These are phyloP conservation scores for Eimeria sp. DNA, from an alignment of 169 alveolate genomes.

Conservation along the genomic window DNA sequence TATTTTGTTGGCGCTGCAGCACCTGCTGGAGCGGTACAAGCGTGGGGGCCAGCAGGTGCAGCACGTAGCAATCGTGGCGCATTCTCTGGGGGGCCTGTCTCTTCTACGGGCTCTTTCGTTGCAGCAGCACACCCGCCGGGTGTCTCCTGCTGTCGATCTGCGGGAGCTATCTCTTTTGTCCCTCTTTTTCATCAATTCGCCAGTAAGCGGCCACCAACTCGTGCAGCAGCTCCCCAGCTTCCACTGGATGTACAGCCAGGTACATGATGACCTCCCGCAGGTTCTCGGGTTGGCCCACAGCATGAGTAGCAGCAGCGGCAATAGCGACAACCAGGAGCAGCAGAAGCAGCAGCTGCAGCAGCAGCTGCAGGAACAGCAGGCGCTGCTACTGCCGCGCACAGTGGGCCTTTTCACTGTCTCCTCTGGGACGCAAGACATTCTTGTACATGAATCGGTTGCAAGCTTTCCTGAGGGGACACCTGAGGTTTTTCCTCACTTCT, in stretches of 20 bases:
- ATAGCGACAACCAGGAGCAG: not conserved
- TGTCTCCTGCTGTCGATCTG: not conserved
- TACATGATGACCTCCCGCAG: slow-evolving; percentile 11
- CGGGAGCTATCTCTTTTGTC: not conserved
- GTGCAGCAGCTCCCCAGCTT: slow-evolving; percentile 11
- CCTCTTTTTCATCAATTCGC: not conserved
- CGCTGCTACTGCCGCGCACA: slow-evolving; percentile 33
- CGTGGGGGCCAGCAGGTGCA: not conserved
- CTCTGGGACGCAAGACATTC: slow-evolving; percentile 16
- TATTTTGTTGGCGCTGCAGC: slow-evolving; percentile 4
- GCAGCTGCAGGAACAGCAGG: slow-evolving; percentile 24
- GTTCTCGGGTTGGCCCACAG: not conserved
- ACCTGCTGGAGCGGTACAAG: not conserved
- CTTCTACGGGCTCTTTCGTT: slow-evolving; percentile 16
- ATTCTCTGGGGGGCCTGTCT: slow-evolving; percentile 34
- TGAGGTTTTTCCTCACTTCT: not conserved
- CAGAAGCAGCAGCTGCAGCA: not conserved
- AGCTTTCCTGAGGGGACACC: slow-evolving; percentile 15
- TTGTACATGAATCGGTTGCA: slow-evolving; percentile 25
- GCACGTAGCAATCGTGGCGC: slow-evolving; percentile 21
- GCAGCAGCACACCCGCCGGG: slow-evolving; percentile 12
- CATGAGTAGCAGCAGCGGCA: not conserved
- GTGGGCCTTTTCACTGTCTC: not conserved
- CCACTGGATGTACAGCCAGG: slow-evolving; percentile 24
- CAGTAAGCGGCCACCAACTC: slow-evolving; percentile 48